Evolutionary conservation across 768 basidiomycete species (phyloP).

Genomic region (Pleurotus platypus): DNA sequence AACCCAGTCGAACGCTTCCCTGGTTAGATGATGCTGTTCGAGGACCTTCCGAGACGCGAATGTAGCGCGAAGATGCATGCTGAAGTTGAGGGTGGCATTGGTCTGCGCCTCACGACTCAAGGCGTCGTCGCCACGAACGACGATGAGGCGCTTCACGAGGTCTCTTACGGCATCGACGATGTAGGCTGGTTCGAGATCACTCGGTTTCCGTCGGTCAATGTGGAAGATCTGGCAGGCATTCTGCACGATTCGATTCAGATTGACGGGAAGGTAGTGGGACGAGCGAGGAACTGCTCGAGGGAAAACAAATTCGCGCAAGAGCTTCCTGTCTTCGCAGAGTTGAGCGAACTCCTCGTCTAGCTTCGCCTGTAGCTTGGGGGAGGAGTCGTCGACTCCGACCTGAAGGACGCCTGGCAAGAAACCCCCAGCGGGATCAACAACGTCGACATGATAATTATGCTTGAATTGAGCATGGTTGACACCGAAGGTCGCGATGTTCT

Average conservation of each 20-base stretch:
- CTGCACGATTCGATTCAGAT: slow-evolving; percentile 91
- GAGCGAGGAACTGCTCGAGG: slow-evolving; percentile 64
- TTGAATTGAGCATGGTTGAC: slow-evolving; percentile 82
- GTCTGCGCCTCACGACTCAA: slow-evolving; percentile 76
- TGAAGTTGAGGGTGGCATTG: slow-evolving; percentile 90
- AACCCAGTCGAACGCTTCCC: slow-evolving; percentile 98
- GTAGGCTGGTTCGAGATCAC: slow-evolving; percentile 85
- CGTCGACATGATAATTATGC: slow-evolving; percentile 89
- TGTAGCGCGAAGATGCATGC: slow-evolving; percentile 88
- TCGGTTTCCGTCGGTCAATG: slow-evolving; percentile 90
- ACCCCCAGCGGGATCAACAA: slow-evolving; percentile 77
- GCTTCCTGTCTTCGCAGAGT: slow-evolving; percentile 69
- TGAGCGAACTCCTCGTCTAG: slow-evolving; percentile 67
- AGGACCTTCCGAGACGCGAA: slow-evolving; percentile 85
- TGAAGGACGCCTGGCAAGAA: slow-evolving; percentile 81
- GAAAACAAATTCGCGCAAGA: slow-evolving; percentile 84
- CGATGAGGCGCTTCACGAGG: slow-evolving; percentile 71
- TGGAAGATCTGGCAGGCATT: slow-evolving; percentile 97
- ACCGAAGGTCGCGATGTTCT: slow-evolving; percentile 86
- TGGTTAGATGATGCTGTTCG: slow-evolving; percentile 83
- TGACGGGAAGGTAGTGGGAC: slow-evolving; percentile 91
- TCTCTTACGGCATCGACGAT: slow-evolving; percentile 78
- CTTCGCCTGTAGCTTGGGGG: slow-evolving; percentile 76
- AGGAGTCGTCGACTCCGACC: slow-evolving; percentile 83
- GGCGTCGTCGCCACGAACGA: slow-evolving; percentile 83